These are phyloP conservation scores for Rhizopus delemar DNA, from an alignment of 371 early-diverging fungal genomes.

Conservation along the genomic window DNA sequence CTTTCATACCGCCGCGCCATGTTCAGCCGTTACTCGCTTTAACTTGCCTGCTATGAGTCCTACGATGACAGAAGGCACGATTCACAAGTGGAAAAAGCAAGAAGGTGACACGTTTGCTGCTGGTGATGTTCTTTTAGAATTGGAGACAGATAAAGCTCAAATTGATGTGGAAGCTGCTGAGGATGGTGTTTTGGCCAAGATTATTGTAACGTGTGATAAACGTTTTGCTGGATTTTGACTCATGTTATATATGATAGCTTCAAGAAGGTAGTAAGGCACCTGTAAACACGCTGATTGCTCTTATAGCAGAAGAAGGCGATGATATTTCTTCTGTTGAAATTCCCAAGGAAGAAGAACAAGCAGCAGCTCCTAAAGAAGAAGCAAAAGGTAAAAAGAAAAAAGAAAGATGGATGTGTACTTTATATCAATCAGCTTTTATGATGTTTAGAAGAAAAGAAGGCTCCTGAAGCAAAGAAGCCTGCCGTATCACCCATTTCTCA, in stretches of 20 bases:
- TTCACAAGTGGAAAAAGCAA: constrained; percentile 88
- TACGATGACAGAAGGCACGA: constrained; percentile 96
- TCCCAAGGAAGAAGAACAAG: constrained; percentile 49
- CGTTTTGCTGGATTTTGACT: constrained; percentile 15
- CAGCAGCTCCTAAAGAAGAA: constrained; percentile 21
- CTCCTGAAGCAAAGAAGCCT: constrained; percentile 20
- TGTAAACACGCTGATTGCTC: constrained; percentile 75
- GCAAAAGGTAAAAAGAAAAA: constrained; percentile 17
- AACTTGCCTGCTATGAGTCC: constrained; percentile 95
- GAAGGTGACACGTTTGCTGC: constrained; percentile 83
- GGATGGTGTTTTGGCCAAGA: constrained; percentile 92
- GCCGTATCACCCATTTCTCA: constrained; percentile 39
- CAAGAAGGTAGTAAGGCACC: constrained; percentile 62
- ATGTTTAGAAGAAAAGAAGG: constrained; percentile 13
- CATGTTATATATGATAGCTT: constrained; percentile 31
- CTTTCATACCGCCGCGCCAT: constrained; percentile 61
- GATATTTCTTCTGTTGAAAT: constrained; percentile 77
- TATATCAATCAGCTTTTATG: neutral
- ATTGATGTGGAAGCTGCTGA: constrained; percentile 97
- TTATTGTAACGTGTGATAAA: constrained; percentile 59
- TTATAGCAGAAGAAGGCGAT: constrained; percentile 89
- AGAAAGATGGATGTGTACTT: neutral
- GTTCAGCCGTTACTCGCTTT: constrained; percentile 67
- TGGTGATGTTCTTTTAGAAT: constrained; percentile 89
- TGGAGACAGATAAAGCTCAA: constrained; percentile 97